Evolutionary conservation across 805 yeast species (phyloP).

Genomic region (Candida insectorum): DNA sequence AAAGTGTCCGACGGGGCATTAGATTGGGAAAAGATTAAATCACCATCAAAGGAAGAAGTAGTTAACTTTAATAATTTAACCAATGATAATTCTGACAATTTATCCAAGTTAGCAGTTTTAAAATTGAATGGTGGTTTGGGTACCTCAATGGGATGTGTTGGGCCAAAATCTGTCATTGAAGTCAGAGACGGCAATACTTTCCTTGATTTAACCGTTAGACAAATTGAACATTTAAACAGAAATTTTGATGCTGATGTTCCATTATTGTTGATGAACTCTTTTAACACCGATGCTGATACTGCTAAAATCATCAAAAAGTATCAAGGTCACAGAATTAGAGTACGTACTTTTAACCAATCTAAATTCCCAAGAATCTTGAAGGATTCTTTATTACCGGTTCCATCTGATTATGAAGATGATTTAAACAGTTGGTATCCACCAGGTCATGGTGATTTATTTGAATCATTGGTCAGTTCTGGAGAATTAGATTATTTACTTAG

Average conservation of each 20-base stretch:
- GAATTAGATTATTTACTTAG: constrained; percentile 84
- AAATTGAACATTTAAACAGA: constrained; percentile 91
- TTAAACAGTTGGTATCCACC: constrained; percentile 97
- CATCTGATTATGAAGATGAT: constrained; percentile 66
- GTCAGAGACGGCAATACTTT: constrained; percentile 98
- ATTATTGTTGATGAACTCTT: constrained; percentile 94
- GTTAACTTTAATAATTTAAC: constrained; percentile 64
- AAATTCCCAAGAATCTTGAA: constrained; percentile 92
- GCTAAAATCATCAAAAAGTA: constrained; percentile 93
- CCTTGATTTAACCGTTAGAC: constrained; percentile 92
- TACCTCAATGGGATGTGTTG: constrained; percentile 99
- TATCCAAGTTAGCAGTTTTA: constrained; percentile 87
- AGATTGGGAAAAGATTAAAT: constrained; percentile 94
- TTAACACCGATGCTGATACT: constrained; percentile 95
- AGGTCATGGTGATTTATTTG: constrained; percentile 99
- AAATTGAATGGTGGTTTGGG: constrained; percentile 98
- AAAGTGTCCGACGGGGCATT: constrained; percentile 81
- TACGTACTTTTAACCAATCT: constrained; percentile 96
- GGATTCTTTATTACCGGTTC: constrained; percentile 95
- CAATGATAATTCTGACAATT: constrained; percentile 40
- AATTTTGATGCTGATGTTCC: constrained; percentile 92
- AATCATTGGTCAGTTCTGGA: constrained; percentile 83
- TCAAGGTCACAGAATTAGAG: constrained; percentile 92
- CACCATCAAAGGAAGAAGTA: constrained; percentile 88
- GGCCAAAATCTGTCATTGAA: constrained; percentile 97